Conservation (phyloP, 2,329 filamentous ascomycete genomes). For the Penicillium concentricum region DNA sequence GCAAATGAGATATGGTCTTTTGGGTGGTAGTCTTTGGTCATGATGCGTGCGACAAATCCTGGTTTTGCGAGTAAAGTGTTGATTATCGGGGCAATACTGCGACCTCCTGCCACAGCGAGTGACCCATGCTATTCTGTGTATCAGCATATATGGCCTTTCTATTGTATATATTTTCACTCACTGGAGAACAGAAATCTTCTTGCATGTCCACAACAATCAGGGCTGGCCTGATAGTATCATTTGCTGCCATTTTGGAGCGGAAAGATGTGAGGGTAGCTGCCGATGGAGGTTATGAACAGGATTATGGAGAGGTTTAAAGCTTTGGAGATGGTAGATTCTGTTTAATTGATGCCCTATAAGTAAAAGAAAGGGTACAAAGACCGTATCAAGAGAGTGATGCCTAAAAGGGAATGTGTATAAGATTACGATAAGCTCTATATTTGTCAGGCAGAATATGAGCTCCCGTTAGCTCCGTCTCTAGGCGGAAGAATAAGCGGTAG, state of each 20-base stretch:
- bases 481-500: neutral
- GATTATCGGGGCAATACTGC: slow-evolving; percentile 66
- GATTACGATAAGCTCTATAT: neutral
- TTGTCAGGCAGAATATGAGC: slow-evolving; percentile 6
- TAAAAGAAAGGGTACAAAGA: neutral
- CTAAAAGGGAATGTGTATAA: neutral
- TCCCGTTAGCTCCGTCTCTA: no score
- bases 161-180: slow-evolving; percentile 45
- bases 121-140: slow-evolving; percentile 64
- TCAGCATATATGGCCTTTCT: neutral
- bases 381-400: neutral
- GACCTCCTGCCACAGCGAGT: slow-evolving; percentile 75
- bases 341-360: neutral
- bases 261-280: neutral
- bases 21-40: slow-evolving; percentile 93
- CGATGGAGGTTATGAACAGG: no score
- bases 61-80: slow-evolving; percentile 72
- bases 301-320: neutral
- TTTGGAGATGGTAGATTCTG: neutral
- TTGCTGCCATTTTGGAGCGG: neutral
- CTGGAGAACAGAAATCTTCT: slow-evolving; percentile 91
- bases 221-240: slow-evolving; percentile 45
- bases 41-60: slow-evolving; percentile 68
- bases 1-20: slow-evolving; percentile 83
- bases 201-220: slow-evolving; percentile 82